phyloP scores from a whole-genome alignment of 2,329 filamentous ascomycete genomes.

The Aaosphaeria pasadenensis region DNA sequence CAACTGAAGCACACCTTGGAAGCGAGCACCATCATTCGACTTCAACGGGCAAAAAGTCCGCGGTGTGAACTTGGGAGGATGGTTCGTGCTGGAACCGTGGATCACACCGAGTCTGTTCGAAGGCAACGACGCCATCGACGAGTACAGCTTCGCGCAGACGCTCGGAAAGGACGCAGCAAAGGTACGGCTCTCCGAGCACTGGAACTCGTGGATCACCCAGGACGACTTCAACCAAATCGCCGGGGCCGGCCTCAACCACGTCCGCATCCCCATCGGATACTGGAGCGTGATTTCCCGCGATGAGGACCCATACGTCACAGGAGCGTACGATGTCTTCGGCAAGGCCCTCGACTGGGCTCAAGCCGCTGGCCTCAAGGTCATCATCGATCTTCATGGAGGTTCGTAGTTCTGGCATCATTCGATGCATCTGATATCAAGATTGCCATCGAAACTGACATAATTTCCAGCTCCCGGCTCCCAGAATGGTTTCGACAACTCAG shows the following conservation, averaged over 20 bases:
- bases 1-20: constrained; percentile 14
- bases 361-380: constrained; percentile 57
- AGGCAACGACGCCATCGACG: constrained; percentile 53
- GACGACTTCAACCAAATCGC: constrained; percentile 57
- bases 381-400: constrained; percentile 68
- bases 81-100: constrained; percentile 64
- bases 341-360: constrained; percentile 59
- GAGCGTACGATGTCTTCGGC: constrained; percentile 58
- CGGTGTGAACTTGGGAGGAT: constrained; percentile 65
- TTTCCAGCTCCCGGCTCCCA: constrained; percentile 58
- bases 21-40: constrained; percentile 45
- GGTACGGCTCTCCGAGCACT: constrained; percentile 52
- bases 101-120: constrained; percentile 62
- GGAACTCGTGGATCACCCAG: constrained; percentile 57
- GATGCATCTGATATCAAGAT: constrained; percentile 5
- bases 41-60: constrained; percentile 56
- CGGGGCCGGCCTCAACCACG: constrained; percentile 58
- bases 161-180: constrained; percentile 50
- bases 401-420: constrained; percentile 19
- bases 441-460: neutral
- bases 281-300: constrained; percentile 56
- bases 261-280: constrained; percentile 65
- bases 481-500: constrained; percentile 68
- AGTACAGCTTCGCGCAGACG: constrained; percentile 52
- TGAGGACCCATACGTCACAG: constrained; percentile 61